A percentile compares a stretch with the other conserved stretches of the same genome.
Conservation (phyloP, 805 yeast species). For the Kodamaea fukazawae region DNA sequence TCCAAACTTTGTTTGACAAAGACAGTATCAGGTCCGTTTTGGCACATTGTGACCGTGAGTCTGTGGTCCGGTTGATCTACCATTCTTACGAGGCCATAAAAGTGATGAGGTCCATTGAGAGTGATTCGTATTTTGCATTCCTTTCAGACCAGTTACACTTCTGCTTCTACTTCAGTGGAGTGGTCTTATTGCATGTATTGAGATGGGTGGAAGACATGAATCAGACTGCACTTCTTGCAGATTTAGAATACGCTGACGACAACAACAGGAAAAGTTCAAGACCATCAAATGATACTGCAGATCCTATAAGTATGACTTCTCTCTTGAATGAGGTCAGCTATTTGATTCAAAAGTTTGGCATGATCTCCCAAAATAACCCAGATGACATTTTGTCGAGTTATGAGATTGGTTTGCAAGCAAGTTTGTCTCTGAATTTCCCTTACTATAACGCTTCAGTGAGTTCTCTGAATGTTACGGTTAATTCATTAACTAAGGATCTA, state of each 20-base stretch:
- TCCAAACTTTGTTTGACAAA: constrained; percentile 14
- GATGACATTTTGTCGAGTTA: constrained; percentile 32
- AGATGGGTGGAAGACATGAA: constrained; percentile 10
- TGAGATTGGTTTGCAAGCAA: constrained; percentile 19
- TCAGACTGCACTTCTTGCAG: constrained; percentile 6
- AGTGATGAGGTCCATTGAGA: constrained; percentile 38
- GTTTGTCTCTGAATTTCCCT: constrained; percentile 6
- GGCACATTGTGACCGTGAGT: constrained; percentile 21
- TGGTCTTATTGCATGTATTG: constrained; percentile 32
- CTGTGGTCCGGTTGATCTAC: constrained; percentile 34
- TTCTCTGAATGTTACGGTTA: too few relatives aligned
- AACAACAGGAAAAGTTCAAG: background rate
- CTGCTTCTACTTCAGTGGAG: constrained; percentile 43
- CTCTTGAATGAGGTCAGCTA: constrained; percentile 14
- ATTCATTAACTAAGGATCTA: too few relatives aligned
- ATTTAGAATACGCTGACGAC: background rate
- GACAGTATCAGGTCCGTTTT: constrained; percentile 24
- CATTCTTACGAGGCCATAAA: constrained; percentile 44
- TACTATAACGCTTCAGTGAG: background rate
- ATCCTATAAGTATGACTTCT: background rate
- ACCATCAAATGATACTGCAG: background rate
- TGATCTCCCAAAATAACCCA: constrained; percentile 25
- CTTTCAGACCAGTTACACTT: constrained; percentile 71
- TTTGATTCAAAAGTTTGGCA: constrained; percentile 27
- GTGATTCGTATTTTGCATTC: constrained; percentile 61